phyloP scores from a whole-genome alignment of 2,329 filamentous ascomycete genomes.

The Aspergillus fructus region DNA sequence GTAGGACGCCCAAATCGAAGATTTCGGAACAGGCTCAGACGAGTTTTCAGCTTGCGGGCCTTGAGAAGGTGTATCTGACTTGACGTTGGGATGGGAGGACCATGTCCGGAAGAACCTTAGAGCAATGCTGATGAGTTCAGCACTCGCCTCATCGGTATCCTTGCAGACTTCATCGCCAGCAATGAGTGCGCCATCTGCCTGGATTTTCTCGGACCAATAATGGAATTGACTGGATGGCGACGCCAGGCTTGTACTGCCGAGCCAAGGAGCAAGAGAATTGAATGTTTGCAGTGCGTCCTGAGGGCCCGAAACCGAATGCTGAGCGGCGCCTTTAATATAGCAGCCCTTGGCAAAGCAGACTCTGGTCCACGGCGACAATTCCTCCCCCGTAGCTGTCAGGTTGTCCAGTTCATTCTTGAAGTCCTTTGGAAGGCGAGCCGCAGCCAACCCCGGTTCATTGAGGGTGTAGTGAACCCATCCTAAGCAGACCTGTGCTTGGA shows the following conservation, averaged over 20 bases:
- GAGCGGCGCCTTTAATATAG: slow-evolving; percentile 67
- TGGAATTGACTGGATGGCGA: slow-evolving; percentile 61
- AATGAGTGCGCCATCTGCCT: slow-evolving; percentile 73
- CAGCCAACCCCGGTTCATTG: slow-evolving; percentile 65
- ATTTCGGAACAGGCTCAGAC: slow-evolving; percentile 25
- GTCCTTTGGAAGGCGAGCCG: slow-evolving; percentile 62
- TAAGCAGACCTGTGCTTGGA: slow-evolving; percentile 79
- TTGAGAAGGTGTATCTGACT: slow-evolving; percentile 15
- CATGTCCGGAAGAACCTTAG: slow-evolving; percentile 51
- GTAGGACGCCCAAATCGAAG: slow-evolving; percentile 78
- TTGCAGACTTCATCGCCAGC: slow-evolving; percentile 53
- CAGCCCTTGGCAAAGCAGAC: slow-evolving; percentile 77
- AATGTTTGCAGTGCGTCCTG: slow-evolving; percentile 67
- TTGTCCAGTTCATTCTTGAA: slow-evolving; percentile 57
- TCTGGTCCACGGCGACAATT: slow-evolving; percentile 71
- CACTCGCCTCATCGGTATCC: slow-evolving; percentile 20
- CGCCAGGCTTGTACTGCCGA: slow-evolving; percentile 42
- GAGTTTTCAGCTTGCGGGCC: slow-evolving; percentile 18
- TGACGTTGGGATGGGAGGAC: slow-evolving; percentile 40
- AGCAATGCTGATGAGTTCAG: slow-evolving; percentile 36
- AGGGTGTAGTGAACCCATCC: slow-evolving; percentile 82
- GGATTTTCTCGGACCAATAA: slow-evolving; percentile 75
- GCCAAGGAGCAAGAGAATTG: slow-evolving; percentile 63
- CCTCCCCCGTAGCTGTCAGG: slow-evolving; percentile 52
- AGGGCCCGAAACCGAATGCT: slow-evolving; percentile 41